Evolutionary conservation across 768 basidiomycete species (phyloP).

Genomic region (Suillus subluteus): DNA sequence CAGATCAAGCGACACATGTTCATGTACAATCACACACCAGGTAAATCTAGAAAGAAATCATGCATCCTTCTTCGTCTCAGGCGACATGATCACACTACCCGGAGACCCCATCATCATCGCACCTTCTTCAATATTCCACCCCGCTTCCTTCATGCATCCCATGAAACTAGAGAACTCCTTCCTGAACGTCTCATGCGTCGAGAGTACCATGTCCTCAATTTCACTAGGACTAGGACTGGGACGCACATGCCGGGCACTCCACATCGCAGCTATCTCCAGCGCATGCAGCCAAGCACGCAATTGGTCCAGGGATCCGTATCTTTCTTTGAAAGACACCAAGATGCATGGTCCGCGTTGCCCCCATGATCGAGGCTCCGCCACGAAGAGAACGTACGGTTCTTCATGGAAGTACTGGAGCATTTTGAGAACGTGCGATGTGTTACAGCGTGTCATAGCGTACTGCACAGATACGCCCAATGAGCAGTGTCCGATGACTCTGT

Average conservation of each 20-base stretch:
- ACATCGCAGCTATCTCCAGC: conserved; percentile 21
- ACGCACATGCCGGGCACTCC: neutral
- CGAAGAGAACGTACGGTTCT: conserved; percentile 60
- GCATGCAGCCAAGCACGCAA: conserved; percentile 56
- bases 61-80: neutral
- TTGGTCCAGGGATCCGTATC: conserved; percentile 49
- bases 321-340: conserved; percentile 55
- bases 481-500: conserved; percentile 46
- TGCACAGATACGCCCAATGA: conserved; percentile 53
- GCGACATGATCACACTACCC: conserved; percentile 22
- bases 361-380: conserved; percentile 22
- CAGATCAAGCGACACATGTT: neutral
- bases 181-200: conserved; percentile 18
- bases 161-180: conserved; percentile 24
- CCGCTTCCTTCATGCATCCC: conserved; percentile 24
- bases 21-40: neutral
- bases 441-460: conserved; percentile 16
- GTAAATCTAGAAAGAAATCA: neutral
- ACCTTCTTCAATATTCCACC: conserved; percentile 43
- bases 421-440: conserved; percentile 21
- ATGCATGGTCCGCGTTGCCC: conserved; percentile 20
- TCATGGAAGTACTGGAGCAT: conserved; percentile 44
- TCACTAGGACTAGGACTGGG: conserved; percentile 9
- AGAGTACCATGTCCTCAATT: conserved; percentile 15
- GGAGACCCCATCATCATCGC: conserved; percentile 36